phyloP scores from a whole-genome alignment of 495 filamentous ascomycete genomes.

The Lasiosphaeris hirsuta region DNA sequence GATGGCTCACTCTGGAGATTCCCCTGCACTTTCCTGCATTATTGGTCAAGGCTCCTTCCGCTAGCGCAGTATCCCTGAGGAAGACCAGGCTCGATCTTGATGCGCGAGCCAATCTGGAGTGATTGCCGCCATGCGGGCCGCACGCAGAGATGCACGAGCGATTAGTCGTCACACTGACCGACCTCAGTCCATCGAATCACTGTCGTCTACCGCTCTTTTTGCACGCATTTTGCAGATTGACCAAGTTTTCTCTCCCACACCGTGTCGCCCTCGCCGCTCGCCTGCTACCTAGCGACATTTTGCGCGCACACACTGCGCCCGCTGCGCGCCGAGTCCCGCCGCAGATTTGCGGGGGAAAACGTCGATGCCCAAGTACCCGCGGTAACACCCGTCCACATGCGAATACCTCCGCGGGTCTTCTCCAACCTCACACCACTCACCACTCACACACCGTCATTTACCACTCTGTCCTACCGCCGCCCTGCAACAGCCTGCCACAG shows the following conservation, averaged over 20 bases:
- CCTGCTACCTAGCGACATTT: slow-evolving; percentile 24
- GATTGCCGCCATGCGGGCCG: slow-evolving; percentile 35
- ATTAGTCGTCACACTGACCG: slow-evolving; percentile 36
- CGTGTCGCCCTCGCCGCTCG: slow-evolving; percentile 11
- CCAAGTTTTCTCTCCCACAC: slow-evolving; percentile 1
- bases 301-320: background rate
- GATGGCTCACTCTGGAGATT: background rate
- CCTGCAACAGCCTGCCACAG: slow-evolving; percentile 12
- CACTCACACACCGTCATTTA: slow-evolving; percentile 17
- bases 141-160: slow-evolving; percentile 36
- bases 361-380: slow-evolving; percentile 18
- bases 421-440: background rate
- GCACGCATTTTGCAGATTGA: background rate
- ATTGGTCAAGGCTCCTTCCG: slow-evolving; percentile 34
- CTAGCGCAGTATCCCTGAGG: slow-evolving; percentile 26
- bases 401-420: slow-evolving; percentile 15
- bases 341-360: background rate
- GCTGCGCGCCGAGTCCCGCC: background rate
- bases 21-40: slow-evolving; percentile 22
- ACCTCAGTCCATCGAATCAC: slow-evolving; percentile 34
- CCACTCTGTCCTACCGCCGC: slow-evolving; percentile 19
- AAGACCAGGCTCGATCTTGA: slow-evolving; percentile 28
- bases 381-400: slow-evolving; percentile 24
- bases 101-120: slow-evolving; percentile 37
- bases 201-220: slow-evolving; percentile 21